Evolutionary conservation across 1,284 basidiomycete genomes (phyloP).

Genomic region (Peniophora sp.): DNA sequence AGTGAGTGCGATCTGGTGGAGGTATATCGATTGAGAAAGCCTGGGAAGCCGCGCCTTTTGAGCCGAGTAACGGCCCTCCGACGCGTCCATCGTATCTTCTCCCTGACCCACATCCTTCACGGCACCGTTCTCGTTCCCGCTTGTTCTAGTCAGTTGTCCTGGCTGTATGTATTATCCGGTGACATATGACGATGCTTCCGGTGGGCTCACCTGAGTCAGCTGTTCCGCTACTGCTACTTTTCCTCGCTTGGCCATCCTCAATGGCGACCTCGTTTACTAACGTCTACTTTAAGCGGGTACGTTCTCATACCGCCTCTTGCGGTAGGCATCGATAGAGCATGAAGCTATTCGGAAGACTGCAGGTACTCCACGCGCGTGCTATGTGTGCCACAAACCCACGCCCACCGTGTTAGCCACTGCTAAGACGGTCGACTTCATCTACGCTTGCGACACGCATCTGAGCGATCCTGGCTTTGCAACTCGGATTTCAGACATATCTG

Average conservation of each 20-base stretch:
- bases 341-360: constrained; percentile 37
- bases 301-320: constrained; percentile 18
- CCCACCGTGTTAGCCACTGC: constrained; percentile 68
- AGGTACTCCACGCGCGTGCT: constrained; percentile 63
- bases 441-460: constrained; percentile 63
- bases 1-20: background rate
- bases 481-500: constrained; percentile 32
- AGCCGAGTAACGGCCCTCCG: no score
- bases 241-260: no score
- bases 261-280: constrained; percentile 61
- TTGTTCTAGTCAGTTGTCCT: no score
- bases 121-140: no score
- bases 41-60: background rate
- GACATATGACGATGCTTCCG: no score
- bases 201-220: no score
- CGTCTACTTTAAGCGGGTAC: constrained; percentile 74
- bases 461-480: constrained; percentile 63
- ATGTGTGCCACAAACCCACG: constrained; percentile 66
- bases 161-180: no score
- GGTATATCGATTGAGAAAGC: constrained; percentile 5
- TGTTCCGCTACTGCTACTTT: no score
- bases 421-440: constrained; percentile 69
- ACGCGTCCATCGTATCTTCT: background rate
- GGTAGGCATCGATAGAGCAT: constrained; percentile 4
- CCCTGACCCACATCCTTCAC: background rate